Percentiles rank a stretch among this genome's conserved stretches.
Evolutionary conservation across 495 filamentous ascomycete species (phyloP).

Genomic region (Bryoglossum gracile): DNA sequence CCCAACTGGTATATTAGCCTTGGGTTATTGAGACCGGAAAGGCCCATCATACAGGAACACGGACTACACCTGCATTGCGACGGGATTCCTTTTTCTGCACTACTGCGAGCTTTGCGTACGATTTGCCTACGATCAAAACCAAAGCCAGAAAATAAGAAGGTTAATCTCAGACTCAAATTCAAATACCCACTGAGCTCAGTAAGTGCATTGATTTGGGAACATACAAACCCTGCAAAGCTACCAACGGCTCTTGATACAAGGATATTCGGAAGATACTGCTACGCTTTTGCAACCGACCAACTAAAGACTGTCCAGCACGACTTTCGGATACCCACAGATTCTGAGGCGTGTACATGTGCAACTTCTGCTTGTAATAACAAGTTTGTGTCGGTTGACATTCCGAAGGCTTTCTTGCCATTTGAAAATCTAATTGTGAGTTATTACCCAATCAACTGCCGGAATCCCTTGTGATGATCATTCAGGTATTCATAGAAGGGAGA

Average conservation of each 20-base stretch:
- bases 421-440: conserved; percentile 4
- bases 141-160: neutral
- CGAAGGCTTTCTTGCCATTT: neutral
- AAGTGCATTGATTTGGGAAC: conserved; percentile 7
- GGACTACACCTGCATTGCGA: conserved; percentile 3
- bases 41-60: conserved; percentile 1
- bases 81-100: neutral
- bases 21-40: neutral
- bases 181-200: neutral
- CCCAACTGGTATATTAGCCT: conserved; percentile 14
- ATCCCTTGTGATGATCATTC: neutral
- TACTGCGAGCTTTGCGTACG: neutral
- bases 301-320: conserved; percentile 2
- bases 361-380: too few species aligned
- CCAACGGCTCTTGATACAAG: conserved; percentile 12
- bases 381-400: too few species aligned
- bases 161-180: neutral
- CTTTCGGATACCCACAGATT: conserved; percentile 5
- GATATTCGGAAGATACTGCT: conserved; percentile 14
- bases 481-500: neutral
- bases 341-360: conserved; percentile 7
- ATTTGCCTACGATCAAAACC: neutral
- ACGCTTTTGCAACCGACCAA: conserved; percentile 8
- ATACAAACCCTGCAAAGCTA: conserved; percentile 3
- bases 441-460: conserved; percentile 5